Percentiles rank a stretch among this genome's conserved stretches.
phyloP scores from a whole-genome alignment of 345 rosid genomes.

The Linum trigynum region DNA sequence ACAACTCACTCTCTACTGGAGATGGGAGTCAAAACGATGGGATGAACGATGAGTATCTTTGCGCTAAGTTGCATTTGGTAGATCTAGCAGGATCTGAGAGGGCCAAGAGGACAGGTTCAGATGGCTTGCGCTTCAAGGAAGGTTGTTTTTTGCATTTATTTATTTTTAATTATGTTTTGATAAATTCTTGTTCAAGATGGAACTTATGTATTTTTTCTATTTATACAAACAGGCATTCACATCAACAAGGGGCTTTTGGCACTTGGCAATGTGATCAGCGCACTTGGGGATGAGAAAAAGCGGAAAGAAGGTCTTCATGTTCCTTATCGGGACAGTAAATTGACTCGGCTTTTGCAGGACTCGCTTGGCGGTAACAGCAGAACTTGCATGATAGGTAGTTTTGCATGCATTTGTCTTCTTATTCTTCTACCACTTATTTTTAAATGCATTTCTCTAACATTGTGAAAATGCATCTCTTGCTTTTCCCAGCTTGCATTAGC shows the following conservation, averaged over 20 bases:
- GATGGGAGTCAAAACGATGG: slow-evolving; percentile 42
- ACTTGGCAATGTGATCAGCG: slow-evolving; percentile 97
- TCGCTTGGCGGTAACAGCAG: slow-evolving; percentile 99
- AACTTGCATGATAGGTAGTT: slow-evolving; percentile 93
- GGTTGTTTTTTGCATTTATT: slow-evolving; percentile 36
- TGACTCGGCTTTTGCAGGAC: slow-evolving; percentile 98
- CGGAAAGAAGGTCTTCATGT: slow-evolving; percentile 91
- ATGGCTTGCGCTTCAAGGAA: slow-evolving; percentile 95
- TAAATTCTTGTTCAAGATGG: slow-evolving; percentile 13
- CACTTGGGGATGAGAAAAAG: slow-evolving; percentile 96
- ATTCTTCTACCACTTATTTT: background rate
- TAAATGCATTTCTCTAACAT: slow-evolving; percentile 7
- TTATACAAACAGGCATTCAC: slow-evolving; percentile 65
- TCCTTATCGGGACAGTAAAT: slow-evolving; percentile 97
- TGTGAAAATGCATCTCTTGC: slow-evolving; percentile 25
- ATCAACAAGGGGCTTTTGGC: slow-evolving; percentile 97
- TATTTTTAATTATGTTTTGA: slow-evolving; percentile 18
- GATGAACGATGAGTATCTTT: slow-evolving; percentile 82
- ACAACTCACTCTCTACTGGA: slow-evolving; percentile 45
- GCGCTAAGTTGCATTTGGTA: slow-evolving; percentile 95
- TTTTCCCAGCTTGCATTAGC: slow-evolving; percentile 12
- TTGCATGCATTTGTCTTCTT: background rate
- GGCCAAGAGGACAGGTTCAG: slow-evolving; percentile 97
- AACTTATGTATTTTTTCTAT: slow-evolving; percentile 15
- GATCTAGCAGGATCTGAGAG: slow-evolving; percentile 99